A percentile compares a stretch with the other conserved stretches of the same genome.
phyloP scores from a whole-genome alignment of 257 asterid species.

The Fraxinus americana region DNA sequence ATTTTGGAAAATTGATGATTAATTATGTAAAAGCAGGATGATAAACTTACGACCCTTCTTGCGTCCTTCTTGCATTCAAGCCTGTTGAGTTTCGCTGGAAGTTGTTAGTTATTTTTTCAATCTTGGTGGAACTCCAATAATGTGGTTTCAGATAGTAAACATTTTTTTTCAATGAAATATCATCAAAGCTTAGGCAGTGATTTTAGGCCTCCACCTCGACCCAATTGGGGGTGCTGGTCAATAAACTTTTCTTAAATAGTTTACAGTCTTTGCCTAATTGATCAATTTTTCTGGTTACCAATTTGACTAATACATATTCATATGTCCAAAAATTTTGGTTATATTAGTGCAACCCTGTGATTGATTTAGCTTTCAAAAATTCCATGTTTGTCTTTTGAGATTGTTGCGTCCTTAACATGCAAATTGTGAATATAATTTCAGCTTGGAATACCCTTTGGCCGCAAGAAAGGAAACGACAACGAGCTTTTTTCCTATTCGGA shows the following conservation, averaged over 20 bases:
- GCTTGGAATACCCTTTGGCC: slow-evolving; percentile 99
- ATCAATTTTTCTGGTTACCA: neutral
- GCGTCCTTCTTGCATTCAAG: neutral
- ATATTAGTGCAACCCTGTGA: no score
- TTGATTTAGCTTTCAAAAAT: neutral
- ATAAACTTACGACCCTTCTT: no score
- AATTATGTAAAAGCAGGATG: neutral
- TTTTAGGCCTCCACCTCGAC: no score
- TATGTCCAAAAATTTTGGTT: neutral
- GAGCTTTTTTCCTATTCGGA: slow-evolving; percentile 93
- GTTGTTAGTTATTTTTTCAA: neutral
- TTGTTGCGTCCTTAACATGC: neutral
- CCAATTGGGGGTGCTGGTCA: neutral
- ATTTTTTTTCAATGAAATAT: no score
- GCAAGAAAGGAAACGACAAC: slow-evolving; percentile 87
- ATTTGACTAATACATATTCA: neutral
- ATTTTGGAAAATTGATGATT: neutral
- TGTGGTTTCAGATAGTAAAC: no score
- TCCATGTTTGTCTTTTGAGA: neutral
- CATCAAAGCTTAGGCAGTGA: no score
- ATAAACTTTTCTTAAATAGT: neutral
- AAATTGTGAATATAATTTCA: slow-evolving; percentile 35
- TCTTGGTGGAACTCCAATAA: no score
- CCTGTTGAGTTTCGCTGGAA: neutral
- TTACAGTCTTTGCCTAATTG: neutral